Evolutionary conservation across 2,329 filamentous ascomycete species (phyloP).

Genomic region (Beauveria bassiana): DNA sequence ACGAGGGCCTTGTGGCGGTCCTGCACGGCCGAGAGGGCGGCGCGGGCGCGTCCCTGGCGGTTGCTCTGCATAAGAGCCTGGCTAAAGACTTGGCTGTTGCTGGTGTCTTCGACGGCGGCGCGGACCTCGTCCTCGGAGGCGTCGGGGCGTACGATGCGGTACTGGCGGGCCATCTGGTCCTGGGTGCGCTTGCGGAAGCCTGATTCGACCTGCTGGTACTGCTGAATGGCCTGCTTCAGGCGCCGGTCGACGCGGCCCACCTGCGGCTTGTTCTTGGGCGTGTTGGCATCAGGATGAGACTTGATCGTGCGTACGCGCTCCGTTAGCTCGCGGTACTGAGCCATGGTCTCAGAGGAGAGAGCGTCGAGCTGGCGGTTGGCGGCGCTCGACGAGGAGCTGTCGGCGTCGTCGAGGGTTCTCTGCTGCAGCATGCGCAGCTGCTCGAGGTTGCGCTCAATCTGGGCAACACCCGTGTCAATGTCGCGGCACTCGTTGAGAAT

Average conservation of each 20-base stretch:
- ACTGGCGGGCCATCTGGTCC: constrained; percentile 82
- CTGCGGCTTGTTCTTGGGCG: constrained; percentile 67
- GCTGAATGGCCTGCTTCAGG: constrained; percentile 71
- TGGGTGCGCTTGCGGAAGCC: constrained; percentile 73
- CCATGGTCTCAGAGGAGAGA: constrained; percentile 73
- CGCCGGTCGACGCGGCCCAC: constrained; percentile 73
- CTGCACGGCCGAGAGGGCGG: constrained; percentile 70
- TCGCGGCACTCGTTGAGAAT: constrained; percentile 80
- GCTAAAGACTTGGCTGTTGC: constrained; percentile 73
- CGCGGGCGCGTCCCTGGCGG: constrained; percentile 72
- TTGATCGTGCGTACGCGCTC: constrained; percentile 77
- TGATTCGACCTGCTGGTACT: constrained; percentile 74
- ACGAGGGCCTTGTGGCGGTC: constrained; percentile 79
- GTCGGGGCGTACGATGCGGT: constrained; percentile 79
- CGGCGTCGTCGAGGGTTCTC: constrained; percentile 65
- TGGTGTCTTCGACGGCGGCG: constrained; percentile 65
- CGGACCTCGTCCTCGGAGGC: constrained; percentile 71
- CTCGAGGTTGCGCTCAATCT: constrained; percentile 64
- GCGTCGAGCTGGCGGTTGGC: constrained; percentile 63
- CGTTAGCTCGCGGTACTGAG: constrained; percentile 69
- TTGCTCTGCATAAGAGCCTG: constrained; percentile 78
- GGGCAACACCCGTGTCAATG: constrained; percentile 68
- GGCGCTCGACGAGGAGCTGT: constrained; percentile 59
- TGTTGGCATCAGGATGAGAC: constrained; percentile 66
- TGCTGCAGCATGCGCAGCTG: constrained; percentile 65